These are phyloP conservation scores for Coleophoma cylindrospora DNA, from an alignment of 2,329 filamentous ascomycete genomes.

Conservation along the genomic window DNA sequence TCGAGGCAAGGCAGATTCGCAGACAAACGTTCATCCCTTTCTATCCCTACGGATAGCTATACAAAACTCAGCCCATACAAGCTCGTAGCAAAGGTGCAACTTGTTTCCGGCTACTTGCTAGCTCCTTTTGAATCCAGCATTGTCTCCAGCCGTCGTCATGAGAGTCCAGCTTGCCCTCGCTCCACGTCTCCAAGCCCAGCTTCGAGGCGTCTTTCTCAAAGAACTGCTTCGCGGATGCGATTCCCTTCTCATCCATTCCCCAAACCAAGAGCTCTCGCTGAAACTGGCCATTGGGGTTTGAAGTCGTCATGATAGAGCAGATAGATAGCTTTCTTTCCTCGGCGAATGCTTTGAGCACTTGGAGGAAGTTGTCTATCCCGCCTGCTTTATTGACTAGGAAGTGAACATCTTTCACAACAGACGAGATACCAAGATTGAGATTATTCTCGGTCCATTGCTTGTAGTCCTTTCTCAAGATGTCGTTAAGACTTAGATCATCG, in stretches of 20 bases:
- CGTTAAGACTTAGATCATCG: conserved; percentile 51
- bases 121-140: conserved; percentile 62
- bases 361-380: conserved; percentile 37
- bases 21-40: too few species aligned
- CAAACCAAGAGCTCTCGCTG: conserved; percentile 64
- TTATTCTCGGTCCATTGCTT: conserved; percentile 66
- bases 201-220: conserved; percentile 35
- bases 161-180: conserved; percentile 40
- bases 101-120: conserved; percentile 62
- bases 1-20: too few species aligned
- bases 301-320: conserved; percentile 66
- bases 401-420: conserved; percentile 55
- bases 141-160: conserved; percentile 41
- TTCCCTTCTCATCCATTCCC: conserved; percentile 47
- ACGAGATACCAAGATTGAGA: conserved; percentile 61
- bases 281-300: conserved; percentile 47
- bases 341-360: conserved; percentile 46
- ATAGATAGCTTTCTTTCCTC: conserved; percentile 56
- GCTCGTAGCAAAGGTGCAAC: conserved; percentile 63
- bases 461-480: conserved; percentile 77
- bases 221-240: conserved; percentile 50
- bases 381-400: conserved; percentile 54
- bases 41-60: too few species aligned
- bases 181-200: conserved; percentile 53
- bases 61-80: conserved; percentile 29